These are phyloP conservation scores for Erigeron philadelphicus DNA, from an alignment of 140 eudicot genomes.

Conservation along the genomic window DNA sequence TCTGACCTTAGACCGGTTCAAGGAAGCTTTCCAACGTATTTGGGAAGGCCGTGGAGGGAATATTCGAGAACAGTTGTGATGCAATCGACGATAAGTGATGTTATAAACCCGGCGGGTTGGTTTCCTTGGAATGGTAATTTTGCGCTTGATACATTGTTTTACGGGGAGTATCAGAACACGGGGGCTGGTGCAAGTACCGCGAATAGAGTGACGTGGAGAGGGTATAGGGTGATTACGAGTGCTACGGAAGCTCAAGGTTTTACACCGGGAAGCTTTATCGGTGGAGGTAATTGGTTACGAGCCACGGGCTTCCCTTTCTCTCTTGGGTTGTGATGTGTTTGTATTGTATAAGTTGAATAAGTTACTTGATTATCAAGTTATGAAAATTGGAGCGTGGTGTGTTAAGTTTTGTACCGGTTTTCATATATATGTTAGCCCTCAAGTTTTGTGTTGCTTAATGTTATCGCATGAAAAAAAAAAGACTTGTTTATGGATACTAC, in stretches of 20 bases:
- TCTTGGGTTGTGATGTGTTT: slow-evolving; percentile 27
- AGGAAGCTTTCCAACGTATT: slow-evolving; percentile 15
- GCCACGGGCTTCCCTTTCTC: slow-evolving; percentile 39
- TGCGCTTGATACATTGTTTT: slow-evolving; percentile 37
- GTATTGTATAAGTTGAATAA: neutral
- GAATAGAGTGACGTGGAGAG: slow-evolving; percentile 38
- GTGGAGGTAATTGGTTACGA: slow-evolving; percentile 38
- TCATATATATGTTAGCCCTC: too few relatives aligned
- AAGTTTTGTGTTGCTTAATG: too few relatives aligned
- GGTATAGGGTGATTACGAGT: slow-evolving; percentile 27
- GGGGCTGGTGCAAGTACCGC: slow-evolving; percentile 39
- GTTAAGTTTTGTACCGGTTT: too few relatives aligned
- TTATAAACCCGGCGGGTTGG: slow-evolving; percentile 37
- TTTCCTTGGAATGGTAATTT: slow-evolving; percentile 40
- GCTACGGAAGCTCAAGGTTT: slow-evolving; percentile 29
- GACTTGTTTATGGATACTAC: too few relatives aligned
- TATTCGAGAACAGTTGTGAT: slow-evolving; percentile 9
- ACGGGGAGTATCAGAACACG: slow-evolving; percentile 40
- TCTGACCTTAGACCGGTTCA: slow-evolving; percentile 16
- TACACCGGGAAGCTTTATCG: slow-evolving; percentile 32
- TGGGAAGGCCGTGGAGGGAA: slow-evolving; percentile 7
- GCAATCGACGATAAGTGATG: slow-evolving; percentile 16
- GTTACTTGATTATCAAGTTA: neutral
- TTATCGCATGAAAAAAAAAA: too few relatives aligned
- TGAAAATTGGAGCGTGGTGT: neutral